phyloP scores from a whole-genome alignment of 1,139 yeast species.

The Zygosaccharomyces sapae region DNA sequence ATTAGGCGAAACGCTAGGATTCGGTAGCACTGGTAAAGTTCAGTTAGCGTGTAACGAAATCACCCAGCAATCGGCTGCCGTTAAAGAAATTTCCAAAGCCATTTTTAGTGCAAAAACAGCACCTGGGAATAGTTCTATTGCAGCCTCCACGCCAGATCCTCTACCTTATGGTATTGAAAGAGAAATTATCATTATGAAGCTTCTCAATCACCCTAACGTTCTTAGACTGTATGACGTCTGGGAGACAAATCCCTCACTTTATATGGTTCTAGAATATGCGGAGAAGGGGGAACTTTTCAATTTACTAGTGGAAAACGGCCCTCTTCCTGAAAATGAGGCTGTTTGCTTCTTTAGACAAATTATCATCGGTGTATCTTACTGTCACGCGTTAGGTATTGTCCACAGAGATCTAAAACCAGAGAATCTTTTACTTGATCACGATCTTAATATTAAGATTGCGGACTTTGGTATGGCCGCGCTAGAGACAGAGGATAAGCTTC shows the following conservation, averaged over 20 bases:
- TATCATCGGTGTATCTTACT: slow-evolving; percentile 84
- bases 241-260: slow-evolving; percentile 93
- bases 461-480: slow-evolving; percentile 99
- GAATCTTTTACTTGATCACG: slow-evolving; percentile 78
- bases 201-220: slow-evolving; percentile 88
- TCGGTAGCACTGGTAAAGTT: slow-evolving; percentile 94
- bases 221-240: slow-evolving; percentile 97
- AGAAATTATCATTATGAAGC: slow-evolving; percentile 88
- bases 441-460: slow-evolving; percentile 89
- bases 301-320: slow-evolving; percentile 81
- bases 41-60: slow-evolving; percentile 80
- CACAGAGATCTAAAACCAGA: slow-evolving; percentile 97
- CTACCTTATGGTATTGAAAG: slow-evolving; percentile 93
- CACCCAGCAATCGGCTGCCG: slow-evolving; percentile 91
- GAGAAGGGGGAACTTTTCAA: slow-evolving; percentile 98
- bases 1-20: slow-evolving; percentile 86
- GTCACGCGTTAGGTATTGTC: slow-evolving; percentile 90
- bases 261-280: slow-evolving; percentile 87
- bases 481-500: slow-evolving; percentile 75
- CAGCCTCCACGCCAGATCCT: slow-evolving; percentile 49
- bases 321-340: slow-evolving; percentile 85
- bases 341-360: slow-evolving; percentile 87
- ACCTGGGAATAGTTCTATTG: slow-evolving; percentile 31
- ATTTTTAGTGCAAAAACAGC: slow-evolving; percentile 40
- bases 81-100: slow-evolving; percentile 89